Base-by-base conservation (phyloP, 495 filamentous ascomycete species). In the Neurospora sp. region DNA sequence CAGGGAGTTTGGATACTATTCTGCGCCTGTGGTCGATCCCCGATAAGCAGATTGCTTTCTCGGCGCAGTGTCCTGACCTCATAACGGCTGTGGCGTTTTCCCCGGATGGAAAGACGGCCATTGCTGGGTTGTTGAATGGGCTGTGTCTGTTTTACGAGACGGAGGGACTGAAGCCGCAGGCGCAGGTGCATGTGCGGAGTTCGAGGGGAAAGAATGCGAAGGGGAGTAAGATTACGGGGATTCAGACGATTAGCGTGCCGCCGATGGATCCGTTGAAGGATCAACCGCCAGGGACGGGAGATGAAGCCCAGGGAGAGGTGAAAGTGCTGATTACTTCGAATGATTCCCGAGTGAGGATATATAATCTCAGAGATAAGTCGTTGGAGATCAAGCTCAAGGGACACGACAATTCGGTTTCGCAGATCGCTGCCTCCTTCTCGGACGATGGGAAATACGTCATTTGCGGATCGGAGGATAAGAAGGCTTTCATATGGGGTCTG, bases 181-280 rank as follows among this genome's bases (percentile, higher is more conserved):
- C 89, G 6, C 93, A 97, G 77, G 89, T 98, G 22, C 94, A 97
- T 74, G 94, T 97, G 27, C 88, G 93, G 69, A 97, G 94, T 4
- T 91, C 93, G 16, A 89, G 93, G 39, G 96, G 96, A 1, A 92
- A 93, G 77, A 98, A 98, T 76, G 92, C 95, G 1, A 97, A 96
- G 81, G 95, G 96, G 9, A 97, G 93, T 82, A 99, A 98, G 82
- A 97, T 99, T 76, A 98, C 96, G 0, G 94, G 94, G 35, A 97
- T 99, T 61, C 90, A 96, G 76, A 91, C 94, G 0, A 91, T 91
- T 73, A 81, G 79, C 37, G 83, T 88, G 59, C 91, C 91, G 8
- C 78, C 78, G 0, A 48, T 73, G 31, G 68, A 35, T 27, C 44
- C 73, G 18, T n/a, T 68, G 45, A 69, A 59, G 12, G 9, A 27